Evolutionary conservation across 257 asterid genomes (phyloP).

Genomic region (Solanum etuberosum): DNA sequence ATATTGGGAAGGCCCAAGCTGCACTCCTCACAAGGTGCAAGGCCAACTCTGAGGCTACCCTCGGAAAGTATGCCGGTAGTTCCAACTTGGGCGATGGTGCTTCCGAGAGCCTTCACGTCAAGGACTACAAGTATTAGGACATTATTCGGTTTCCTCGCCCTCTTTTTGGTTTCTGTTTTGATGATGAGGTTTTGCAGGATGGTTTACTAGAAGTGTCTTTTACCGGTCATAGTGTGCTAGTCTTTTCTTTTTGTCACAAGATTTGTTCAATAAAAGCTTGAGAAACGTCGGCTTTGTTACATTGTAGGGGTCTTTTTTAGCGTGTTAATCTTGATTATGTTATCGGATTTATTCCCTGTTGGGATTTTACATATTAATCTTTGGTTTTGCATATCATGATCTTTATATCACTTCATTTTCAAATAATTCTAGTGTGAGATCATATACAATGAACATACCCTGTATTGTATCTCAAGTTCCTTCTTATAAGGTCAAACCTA

Average conservation of each 20-base stretch:
- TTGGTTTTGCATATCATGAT: neutral
- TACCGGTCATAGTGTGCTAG: neutral
- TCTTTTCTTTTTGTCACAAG: neutral
- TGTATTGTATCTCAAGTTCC: too few relatives aligned
- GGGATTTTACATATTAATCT: neutral
- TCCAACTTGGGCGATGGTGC: conserved; percentile 54
- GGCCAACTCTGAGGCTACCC: conserved; percentile 86
- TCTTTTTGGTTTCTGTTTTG: neutral
- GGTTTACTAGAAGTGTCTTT: neutral
- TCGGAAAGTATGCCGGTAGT: conserved; percentile 59
- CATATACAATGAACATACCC: neutral
- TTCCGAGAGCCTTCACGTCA: conserved; percentile 86
- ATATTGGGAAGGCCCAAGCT: conserved; percentile 61
- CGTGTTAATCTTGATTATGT: neutral
- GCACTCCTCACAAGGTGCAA: conserved; percentile 64
- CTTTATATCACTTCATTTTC: neutral
- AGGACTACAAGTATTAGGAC: conserved; percentile 67
- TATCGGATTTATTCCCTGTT: neutral
- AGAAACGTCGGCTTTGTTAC: neutral
- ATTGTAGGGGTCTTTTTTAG: neutral
- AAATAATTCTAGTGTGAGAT: neutral
- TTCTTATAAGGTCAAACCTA: too few relatives aligned
- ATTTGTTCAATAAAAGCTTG: neutral
- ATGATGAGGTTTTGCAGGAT: conserved; percentile 1
- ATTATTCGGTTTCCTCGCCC: neutral